Base-by-base conservation (phyloP, 2,329 filamentous ascomycete genomes). In the Epichloe elymi region DNA sequence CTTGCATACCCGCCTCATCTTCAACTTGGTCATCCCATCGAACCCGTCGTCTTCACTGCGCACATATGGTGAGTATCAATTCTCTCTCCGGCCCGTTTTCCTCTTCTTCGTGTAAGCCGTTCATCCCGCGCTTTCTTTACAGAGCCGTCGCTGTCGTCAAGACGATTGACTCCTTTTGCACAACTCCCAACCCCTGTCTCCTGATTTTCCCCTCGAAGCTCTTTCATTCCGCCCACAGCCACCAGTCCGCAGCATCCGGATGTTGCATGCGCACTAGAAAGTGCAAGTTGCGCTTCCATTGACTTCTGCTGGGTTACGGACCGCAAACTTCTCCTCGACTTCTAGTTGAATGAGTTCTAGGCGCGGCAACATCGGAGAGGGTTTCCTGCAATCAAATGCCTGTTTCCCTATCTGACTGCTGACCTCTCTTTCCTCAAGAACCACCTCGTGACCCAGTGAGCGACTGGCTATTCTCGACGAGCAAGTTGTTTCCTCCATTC, bases 31-130 rank as follows among this genome's bases (percentile, higher is more conserved):
- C 10, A 20, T 37, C 20, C 26, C 30, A 2, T 23, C n/a, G 30
- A 19, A 15, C 26, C 30, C 26, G n/a, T 37, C 39, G 40, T 44
- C 40, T 12, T 40, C 38, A n/a, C 26, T 40, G 46, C 35, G 30
- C 41, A 37, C 35, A 36, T 17, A 48, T 46, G 42, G 51, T 52
- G 42, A 52, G 51, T 46, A 49, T 20, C 19, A n/a, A 36, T 39
- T 35, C 6, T 30, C 10, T 39, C 23, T 26, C n/a, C 14, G 12
- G 17, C 39, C 12, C 11, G 4, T 23, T 30, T 5, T 41, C 19
- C 19, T 19, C 19, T 33, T 35, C 20, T 6, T 14, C 17, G 10
- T 36, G 19, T 7, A 20, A 41, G 12, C 17, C 12, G 17, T n/a
- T 40, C 11, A 19, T 45, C 15, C 45, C 6, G 3, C 30, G 3